Evolutionary conservation across 2,329 filamentous ascomycete species (phyloP).

Genomic region (Pseudopyrenochaeta lycopersici): DNA sequence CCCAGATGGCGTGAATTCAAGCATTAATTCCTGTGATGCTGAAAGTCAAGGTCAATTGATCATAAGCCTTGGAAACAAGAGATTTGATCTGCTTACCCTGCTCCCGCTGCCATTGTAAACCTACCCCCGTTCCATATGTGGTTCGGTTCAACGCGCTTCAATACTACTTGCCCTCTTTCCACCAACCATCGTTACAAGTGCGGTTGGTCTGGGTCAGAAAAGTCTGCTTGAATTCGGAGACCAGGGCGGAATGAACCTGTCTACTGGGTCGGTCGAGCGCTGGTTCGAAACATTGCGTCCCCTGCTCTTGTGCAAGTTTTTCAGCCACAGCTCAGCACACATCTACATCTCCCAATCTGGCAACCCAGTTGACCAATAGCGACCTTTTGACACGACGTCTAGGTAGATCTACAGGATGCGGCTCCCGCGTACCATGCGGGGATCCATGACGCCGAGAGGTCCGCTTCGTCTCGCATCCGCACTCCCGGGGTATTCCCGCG

Average conservation of each 20-base stretch:
- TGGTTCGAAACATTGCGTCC: slow-evolving; percentile 13
- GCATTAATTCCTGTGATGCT: background rate
- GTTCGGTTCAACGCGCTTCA: slow-evolving; percentile 4
- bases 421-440: slow-evolving; percentile 32
- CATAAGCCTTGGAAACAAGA: slow-evolving; percentile 7
- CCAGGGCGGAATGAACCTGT: slow-evolving; percentile 13
- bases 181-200: slow-evolving; percentile 1
- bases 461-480: slow-evolving; percentile 12
- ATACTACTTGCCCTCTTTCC: slow-evolving; percentile 3
- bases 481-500: slow-evolving; percentile 24
- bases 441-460: slow-evolving; percentile 23
- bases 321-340: slow-evolving; percentile 23
- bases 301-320: slow-evolving; percentile 12
- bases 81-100: slow-evolving; percentile 4
- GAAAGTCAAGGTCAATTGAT: slow-evolving; percentile 4
- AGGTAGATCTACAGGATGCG: slow-evolving; percentile 25
- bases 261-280: slow-evolving; percentile 36
- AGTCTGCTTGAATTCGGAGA: slow-evolving; percentile 9
- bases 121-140: slow-evolving; percentile 3
- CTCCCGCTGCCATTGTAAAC: background rate
- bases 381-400: background rate
- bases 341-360: slow-evolving; percentile 8
- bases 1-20: background rate
- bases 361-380: slow-evolving; percentile 14
- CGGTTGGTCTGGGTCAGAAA: slow-evolving; percentile 18